These are phyloP conservation scores for Nidularia sp. DNA, from an alignment of 768 basidiomycete genomes.

Conservation along the genomic window DNA sequence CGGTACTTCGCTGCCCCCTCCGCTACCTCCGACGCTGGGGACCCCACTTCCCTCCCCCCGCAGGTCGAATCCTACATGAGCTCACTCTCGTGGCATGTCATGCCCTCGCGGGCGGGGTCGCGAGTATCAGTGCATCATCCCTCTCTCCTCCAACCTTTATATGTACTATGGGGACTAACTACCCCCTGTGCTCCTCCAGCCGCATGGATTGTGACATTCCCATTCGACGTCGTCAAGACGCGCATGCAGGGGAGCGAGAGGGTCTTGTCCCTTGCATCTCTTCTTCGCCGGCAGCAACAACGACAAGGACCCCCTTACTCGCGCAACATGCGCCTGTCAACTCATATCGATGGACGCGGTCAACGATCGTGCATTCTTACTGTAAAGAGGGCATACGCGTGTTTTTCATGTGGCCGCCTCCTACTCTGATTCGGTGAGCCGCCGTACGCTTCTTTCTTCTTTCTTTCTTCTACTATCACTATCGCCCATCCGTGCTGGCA, in stretches of 20 bases:
- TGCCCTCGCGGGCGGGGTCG: slow-evolving; percentile 70
- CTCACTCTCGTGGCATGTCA: slow-evolving; percentile 41
- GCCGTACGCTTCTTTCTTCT: slow-evolving; percentile 1
- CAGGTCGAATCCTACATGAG: no score
- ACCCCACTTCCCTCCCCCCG: no score
- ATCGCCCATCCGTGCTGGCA: no score
- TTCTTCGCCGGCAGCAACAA: background rate
- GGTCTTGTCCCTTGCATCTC: slow-evolving; percentile 2
- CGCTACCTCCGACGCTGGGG: slow-evolving; percentile 7
- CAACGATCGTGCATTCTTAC: slow-evolving; percentile 59
- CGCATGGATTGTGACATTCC: slow-evolving; percentile 82
- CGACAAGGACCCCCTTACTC: background rate
- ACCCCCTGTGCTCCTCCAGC: slow-evolving; percentile 21
- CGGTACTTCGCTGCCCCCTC: slow-evolving; percentile 37
- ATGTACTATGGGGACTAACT: background rate
- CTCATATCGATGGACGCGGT: slow-evolving; percentile 55
- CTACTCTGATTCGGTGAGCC: slow-evolving; percentile 73
- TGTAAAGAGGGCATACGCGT: slow-evolving; percentile 61
- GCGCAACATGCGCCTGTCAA: slow-evolving; percentile 16
- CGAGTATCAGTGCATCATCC: slow-evolving; percentile 49
- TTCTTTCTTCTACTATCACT: background rate
- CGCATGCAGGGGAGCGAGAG: slow-evolving; percentile 63
- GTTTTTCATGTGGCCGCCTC: slow-evolving; percentile 73
- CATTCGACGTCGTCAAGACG: slow-evolving; percentile 88
- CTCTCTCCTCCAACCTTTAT: background rate